These are phyloP conservation scores for Microdochium nivale DNA, from an alignment of 2,329 filamentous ascomycete genomes.

Conservation along the genomic window DNA sequence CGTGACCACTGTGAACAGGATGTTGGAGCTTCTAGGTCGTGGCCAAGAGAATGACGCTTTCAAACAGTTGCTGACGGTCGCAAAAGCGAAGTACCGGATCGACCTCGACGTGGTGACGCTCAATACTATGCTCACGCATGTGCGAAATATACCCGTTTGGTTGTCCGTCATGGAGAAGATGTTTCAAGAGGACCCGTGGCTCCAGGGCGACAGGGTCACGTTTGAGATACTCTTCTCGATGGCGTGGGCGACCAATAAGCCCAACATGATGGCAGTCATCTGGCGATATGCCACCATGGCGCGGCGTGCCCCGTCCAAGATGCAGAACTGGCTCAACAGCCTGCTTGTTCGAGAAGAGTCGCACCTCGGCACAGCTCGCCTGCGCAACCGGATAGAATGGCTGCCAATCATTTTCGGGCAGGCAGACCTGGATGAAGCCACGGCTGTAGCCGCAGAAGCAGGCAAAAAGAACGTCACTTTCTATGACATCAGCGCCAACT, in stretches of 20 bases:
- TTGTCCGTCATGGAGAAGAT: constrained; percentile 7
- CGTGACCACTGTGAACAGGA: constrained; percentile 14
- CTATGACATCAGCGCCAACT: background rate
- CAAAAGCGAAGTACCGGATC: constrained; percentile 2
- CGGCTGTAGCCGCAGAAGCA: background rate
- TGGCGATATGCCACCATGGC: constrained; percentile 17
- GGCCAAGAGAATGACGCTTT: constrained; percentile 6
- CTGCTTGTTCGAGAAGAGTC: constrained; percentile 6
- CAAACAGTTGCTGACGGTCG: constrained; percentile 10
- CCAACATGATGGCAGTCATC: constrained; percentile 20
- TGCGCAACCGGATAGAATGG: constrained; percentile 14
- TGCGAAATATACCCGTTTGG: constrained; percentile 4
- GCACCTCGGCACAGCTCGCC: background rate
- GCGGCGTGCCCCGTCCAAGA: constrained; percentile 6
- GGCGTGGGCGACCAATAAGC: constrained; percentile 14
- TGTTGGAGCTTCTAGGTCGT: constrained; percentile 15
- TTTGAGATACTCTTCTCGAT: constrained; percentile 15
- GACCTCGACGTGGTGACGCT: constrained; percentile 12
- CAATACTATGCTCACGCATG: constrained; percentile 19
- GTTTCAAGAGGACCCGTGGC: constrained; percentile 6
- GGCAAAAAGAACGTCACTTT: background rate
- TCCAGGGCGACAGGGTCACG: constrained; percentile 11
- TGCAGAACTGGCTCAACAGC: constrained; percentile 11
- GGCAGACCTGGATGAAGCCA: constrained; percentile 9
- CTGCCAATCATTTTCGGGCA: constrained; percentile 17